Evolutionary conservation across 108 stramenopile genomes (phyloP), one percentile per base, ranked within the genome.

Genomic region (Cyclotella cryptica): DNA sequence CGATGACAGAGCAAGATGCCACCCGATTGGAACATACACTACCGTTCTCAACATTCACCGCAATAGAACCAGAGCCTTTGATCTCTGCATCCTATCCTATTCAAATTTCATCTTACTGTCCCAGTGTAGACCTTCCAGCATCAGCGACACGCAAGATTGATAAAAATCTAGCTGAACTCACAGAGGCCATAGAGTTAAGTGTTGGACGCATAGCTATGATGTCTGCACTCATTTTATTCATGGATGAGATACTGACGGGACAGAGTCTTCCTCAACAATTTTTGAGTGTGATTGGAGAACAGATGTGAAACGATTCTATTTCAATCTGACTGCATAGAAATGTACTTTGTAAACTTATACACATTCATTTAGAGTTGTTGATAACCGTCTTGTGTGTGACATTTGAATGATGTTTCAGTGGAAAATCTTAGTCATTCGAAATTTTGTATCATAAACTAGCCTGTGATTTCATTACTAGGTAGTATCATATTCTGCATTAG

Each of bases 191-290:
- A 12, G 85, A 86, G 55, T 57, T 86, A 21, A 29, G 41, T 22
- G 41, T 78, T 26, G 85, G 85, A 15, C 65, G 85, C 30, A 29
- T 86, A 18, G 80, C 85, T 0, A 86, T 86, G 85, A 63, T 86
- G 12, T 77, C 77, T 4, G 64, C 77, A 17, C 47, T 80, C 10
- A 52, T 72, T 18, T 58, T 86, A 5, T 53, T 82, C 18, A 60
- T 52, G 2, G 46, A 47, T 10, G 85, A 86, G 59, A 53, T 86
- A 19, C 4, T 79, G 0, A 73, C 77, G 14, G 85, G 85, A 5
- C 55, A 78, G 40, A 86, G 85, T 66, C 68, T 86, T 58, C 41
- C 67, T 8, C 54, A 86, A 39, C 85, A 86, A 49, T 30, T 82
- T 54, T 11, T 74, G 28, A 47, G 4, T 14, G 15, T 52, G 12